Evolutionary conservation across 2,329 filamentous ascomycete genomes (phyloP), one percentile per base, ranked within the genome.

Genomic region (Nemania abortiva): DNA sequence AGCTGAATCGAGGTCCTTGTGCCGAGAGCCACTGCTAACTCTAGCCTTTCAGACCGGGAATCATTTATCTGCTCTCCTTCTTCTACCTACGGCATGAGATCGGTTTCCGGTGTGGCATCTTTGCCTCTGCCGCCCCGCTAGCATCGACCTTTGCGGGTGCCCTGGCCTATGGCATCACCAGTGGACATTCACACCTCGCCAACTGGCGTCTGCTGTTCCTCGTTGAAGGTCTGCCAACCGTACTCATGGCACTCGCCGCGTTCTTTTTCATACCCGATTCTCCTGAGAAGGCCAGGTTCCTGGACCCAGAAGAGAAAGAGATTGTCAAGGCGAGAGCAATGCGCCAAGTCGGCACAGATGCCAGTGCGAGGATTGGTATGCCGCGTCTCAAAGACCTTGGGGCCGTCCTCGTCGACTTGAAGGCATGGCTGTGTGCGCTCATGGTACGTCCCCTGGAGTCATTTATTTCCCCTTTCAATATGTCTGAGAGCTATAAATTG

Each of bases 191-290:
- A 0, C 91, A 90, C 24, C 89, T 97, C 56, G 91, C 93, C 0
- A 89, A 92, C 7, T 97, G 94, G 94, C 88, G 94, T 27, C 85
- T 95, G 1, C 85, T 97, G 31, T 97, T 97, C 76, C 85, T 97
- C 11, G 77, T 95, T 11, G 94, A 97, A 79, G 94, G 94, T 1
- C 94, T 96, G 66, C 94, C 94, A 0, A 94, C 91, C 29, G 86
- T 96, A 31, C 70, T 97, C 10, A 88, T 92, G 13, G 89, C 92
- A 3, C 87, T 91, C 0, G 84, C 91, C 72, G 92, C 92, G 9
- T 97, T 90, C 89, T 84, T 86, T 64, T 84, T 91, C 77, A 89
- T 97, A 55, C 94, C 94, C 0, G 94, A 97, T 80, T 88, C 88
- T 0, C 92, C 94, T 0, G 84, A 86, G 39, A 88, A 84, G 31